Percentiles rank a stretch among this genome's conserved stretches.
These are phyloP conservation scores for Penicillium taxi DNA, from an alignment of 495 filamentous ascomycete species.

Conservation along the genomic window DNA sequence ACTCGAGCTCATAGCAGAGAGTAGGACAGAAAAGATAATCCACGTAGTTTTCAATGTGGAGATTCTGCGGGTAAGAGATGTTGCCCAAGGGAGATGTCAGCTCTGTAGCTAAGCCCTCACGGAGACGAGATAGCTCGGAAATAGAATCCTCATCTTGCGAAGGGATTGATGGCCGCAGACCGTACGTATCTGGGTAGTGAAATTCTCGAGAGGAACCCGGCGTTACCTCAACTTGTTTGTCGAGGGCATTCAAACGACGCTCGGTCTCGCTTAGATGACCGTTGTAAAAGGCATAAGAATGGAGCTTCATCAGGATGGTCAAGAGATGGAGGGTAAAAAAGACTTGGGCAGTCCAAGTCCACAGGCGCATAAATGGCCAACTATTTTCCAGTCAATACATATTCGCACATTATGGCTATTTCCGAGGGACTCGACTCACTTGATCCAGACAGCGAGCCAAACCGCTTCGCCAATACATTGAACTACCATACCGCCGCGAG, in stretches of 20 bases:
- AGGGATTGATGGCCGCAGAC: slow-evolving; percentile 28
- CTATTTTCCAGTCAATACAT: slow-evolving; percentile 23
- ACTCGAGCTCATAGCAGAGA: slow-evolving; percentile 95
- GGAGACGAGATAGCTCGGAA: slow-evolving; percentile 54
- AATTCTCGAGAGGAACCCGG: slow-evolving; percentile 52
- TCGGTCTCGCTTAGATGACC: slow-evolving; percentile 86
- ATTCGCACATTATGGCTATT: not conserved
- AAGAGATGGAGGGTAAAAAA: slow-evolving; percentile 89
- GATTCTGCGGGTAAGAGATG: slow-evolving; percentile 84
- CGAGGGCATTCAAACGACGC: slow-evolving; percentile 67
- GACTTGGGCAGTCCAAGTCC: slow-evolving; percentile 94
- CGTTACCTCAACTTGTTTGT: slow-evolving; percentile 58
- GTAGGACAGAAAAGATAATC: slow-evolving; percentile 93
- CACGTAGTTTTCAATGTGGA: slow-evolving; percentile 69
- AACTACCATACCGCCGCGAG: slow-evolving; percentile 61
- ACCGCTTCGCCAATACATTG: slow-evolving; percentile 73
- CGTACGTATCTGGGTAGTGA: slow-evolving; percentile 61
- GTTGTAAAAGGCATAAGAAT: slow-evolving; percentile 97
- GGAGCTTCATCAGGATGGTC: slow-evolving; percentile 94
- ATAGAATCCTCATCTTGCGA: slow-evolving; percentile 29
- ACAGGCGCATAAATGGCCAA: slow-evolving; percentile 77
- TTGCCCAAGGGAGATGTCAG: slow-evolving; percentile 81
- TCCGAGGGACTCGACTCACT: too few species aligned
- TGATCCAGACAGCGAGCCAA: slow-evolving; percentile 81
- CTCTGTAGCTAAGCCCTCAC: slow-evolving; percentile 84